Percentiles rank a stretch among this genome's conserved stretches.
Evolutionary conservation across 225 moss, liverwort and hornwort genomes (phyloP).

Genomic region (Marchantia paleacea): DNA sequence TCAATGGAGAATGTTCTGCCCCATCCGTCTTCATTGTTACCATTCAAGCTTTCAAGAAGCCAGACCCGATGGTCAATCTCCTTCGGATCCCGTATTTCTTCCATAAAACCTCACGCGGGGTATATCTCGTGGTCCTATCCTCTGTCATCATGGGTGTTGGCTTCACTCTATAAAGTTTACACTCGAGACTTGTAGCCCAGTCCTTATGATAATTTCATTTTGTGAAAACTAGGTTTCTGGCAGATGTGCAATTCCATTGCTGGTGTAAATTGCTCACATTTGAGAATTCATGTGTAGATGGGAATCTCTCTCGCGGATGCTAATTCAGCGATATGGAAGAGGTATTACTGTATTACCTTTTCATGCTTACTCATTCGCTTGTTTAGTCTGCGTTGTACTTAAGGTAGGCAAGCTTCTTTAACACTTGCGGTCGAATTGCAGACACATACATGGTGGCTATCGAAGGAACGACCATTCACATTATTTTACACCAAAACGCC

Average conservation of each 20-base stretch:
- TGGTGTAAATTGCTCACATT: not conserved
- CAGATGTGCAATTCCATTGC: too few species aligned
- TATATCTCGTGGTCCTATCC: conserved; percentile 18
- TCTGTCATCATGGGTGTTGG: not conserved
- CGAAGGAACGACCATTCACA: conserved; percentile 53
- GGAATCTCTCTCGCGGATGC: conserved; percentile 48
- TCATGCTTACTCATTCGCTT: too few species aligned
- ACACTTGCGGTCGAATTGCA: conserved; percentile 26
- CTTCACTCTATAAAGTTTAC: not conserved
- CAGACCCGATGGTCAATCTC: conserved; percentile 50
- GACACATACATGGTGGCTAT: conserved; percentile 58
- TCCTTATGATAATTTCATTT: not conserved
- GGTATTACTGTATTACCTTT: conserved; percentile 18
- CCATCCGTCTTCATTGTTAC: conserved; percentile 45
- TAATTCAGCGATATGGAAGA: conserved; percentile 59
- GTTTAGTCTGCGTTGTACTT: too few species aligned
- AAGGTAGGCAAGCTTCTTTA: too few species aligned
- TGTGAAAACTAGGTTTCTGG: not conserved
- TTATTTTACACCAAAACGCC: conserved; percentile 63
- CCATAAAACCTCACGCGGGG: conserved; percentile 60
- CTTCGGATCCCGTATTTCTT: conserved; percentile 84
- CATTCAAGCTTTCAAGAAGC: conserved; percentile 46
- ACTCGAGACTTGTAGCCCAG: not conserved
- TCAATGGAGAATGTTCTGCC: conserved; percentile 69
- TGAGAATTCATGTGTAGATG: conserved; percentile 46